A percentile compares a stretch with the other conserved stretches of the same genome.
These are phyloP conservation scores for Euphrasia confusa DNA, from an alignment of 257 asterid species.

Conservation along the genomic window DNA sequence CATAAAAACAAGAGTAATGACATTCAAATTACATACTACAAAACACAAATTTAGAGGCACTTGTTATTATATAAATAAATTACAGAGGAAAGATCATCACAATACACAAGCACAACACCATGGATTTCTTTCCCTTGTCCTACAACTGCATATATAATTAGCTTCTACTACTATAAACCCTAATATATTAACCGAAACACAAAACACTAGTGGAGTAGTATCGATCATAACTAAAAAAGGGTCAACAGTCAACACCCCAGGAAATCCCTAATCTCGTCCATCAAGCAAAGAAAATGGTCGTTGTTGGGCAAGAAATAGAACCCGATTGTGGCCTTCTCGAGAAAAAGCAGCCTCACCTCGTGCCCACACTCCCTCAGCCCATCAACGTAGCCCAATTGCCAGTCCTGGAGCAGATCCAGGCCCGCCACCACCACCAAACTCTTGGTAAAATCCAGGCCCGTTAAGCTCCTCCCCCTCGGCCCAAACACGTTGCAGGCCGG, in stretches of 20 bases:
- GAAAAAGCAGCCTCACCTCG: conserved; percentile 50
- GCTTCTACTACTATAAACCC: conserved; percentile 11
- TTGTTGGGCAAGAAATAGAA: conserved; percentile 87
- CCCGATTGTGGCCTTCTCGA: conserved; percentile 74
- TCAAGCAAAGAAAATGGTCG: conserved; percentile 55
- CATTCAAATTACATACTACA: no score
- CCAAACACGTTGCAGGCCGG: conserved; percentile 85
- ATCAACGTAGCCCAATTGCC: conserved; percentile 69
- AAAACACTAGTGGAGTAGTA: no score
- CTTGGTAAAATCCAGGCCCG: conserved; percentile 46
- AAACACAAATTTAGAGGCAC: not conserved
- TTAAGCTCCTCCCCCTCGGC: conserved; percentile 42
- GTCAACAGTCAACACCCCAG: conserved; percentile 30
- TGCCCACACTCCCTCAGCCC: conserved; percentile 50
- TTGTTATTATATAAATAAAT: not conserved
- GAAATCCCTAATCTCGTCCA: conserved; percentile 57
- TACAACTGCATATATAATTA: conserved; percentile 29
- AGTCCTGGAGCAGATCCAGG: conserved; percentile 71
- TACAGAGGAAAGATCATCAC: not conserved
- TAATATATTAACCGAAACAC: not conserved
- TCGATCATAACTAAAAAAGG: no score
- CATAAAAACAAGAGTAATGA: no score
- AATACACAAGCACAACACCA: conserved; percentile 25
- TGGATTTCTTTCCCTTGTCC: conserved; percentile 35
- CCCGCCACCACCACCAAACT: conserved; percentile 81